Evolutionary conservation across 257 asterid genomes (phyloP).

Genomic region (Nicotiana benthamiana): DNA sequence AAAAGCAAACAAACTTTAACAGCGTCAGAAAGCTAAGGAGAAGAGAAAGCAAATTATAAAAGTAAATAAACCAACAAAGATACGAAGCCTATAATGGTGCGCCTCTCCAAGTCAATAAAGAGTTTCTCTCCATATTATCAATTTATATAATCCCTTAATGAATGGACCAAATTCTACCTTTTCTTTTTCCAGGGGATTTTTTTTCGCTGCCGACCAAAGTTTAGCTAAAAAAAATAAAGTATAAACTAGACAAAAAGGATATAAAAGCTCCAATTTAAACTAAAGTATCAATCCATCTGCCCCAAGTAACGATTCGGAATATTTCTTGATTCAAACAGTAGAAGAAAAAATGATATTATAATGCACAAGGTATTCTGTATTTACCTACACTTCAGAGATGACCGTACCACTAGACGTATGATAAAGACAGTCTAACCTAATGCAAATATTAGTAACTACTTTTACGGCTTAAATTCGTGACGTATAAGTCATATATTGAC

Average conservation of each 20-base stretch:
- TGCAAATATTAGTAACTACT: too few relatives aligned
- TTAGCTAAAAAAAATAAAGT: constrained; percentile 27
- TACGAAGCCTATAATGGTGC: constrained; percentile 11
- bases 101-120: constrained; percentile 9
- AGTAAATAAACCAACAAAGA: background rate
- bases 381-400: too few relatives aligned
- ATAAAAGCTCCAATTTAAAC: background rate
- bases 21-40: background rate
- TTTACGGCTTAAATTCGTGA: too few relatives aligned
- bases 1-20: background rate
- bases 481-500: too few relatives aligned
- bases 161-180: constrained; percentile 22
- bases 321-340: background rate
- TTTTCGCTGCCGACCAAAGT: constrained; percentile 20
- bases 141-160: constrained; percentile 9
- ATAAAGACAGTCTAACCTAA: too few relatives aligned
- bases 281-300: constrained; percentile 3
- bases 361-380: too few relatives aligned
- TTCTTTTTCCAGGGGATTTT: background rate
- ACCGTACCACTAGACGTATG: accelerated
- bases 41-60: background rate
- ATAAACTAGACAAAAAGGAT: background rate
- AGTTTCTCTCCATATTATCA: background rate
- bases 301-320: background rate
- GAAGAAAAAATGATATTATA: background rate